phyloP scores from a whole-genome alignment of 2,329 filamentous ascomycete species.

The Alternaria incomplexa region DNA sequence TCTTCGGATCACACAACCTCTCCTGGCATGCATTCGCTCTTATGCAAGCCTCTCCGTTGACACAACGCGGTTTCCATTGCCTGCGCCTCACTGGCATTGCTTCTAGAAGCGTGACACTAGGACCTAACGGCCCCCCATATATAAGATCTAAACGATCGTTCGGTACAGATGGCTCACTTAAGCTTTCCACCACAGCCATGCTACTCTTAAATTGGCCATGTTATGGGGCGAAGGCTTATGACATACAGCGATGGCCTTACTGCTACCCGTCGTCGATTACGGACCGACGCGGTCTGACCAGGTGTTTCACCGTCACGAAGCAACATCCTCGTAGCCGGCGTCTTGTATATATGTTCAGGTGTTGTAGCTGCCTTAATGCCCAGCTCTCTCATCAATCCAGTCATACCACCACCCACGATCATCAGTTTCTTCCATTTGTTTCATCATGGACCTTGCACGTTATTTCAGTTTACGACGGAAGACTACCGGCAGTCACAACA shows the following conservation, averaged over 20 bases:
- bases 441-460: slow-evolving; percentile 24
- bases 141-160: background rate
- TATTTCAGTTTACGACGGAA: slow-evolving; percentile 26
- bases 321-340: background rate
- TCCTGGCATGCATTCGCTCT: background rate
- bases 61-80: background rate
- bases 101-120: background rate
- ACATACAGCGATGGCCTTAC: background rate
- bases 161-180: background rate
- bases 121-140: background rate
- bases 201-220: background rate
- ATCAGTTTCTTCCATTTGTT: background rate
- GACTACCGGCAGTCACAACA: background rate
- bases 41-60: background rate
- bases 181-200: background rate
- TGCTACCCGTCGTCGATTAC: background rate
- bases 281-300: slow-evolving; percentile 3
- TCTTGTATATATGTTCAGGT: slow-evolving; percentile 1
- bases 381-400: background rate
- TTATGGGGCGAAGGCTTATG: slow-evolving; percentile 5
- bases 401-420: background rate
- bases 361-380: background rate
- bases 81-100: background rate
- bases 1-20: background rate
- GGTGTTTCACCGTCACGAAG: background rate